A percentile compares a stretch with the other conserved stretches of the same genome.
These are phyloP conservation scores for Ogataea chonburiensis DNA, from an alignment of 805 yeast genomes.

Conservation along the genomic window DNA sequence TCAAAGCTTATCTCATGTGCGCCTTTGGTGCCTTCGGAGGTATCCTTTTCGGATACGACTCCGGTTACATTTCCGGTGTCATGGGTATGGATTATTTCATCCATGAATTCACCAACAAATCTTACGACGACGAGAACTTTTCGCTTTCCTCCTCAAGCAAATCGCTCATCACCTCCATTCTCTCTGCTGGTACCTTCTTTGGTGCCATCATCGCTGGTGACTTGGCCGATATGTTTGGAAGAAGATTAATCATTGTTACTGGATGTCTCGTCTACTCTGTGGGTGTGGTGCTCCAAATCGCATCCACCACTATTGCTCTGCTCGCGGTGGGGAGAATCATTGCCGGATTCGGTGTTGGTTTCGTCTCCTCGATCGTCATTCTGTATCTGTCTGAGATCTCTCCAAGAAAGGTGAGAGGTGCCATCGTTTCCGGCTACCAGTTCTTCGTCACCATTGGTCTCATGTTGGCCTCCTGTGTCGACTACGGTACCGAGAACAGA, in stretches of 20 bases:
- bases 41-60: conserved; percentile 64
- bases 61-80: conserved; percentile 66
- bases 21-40: conserved; percentile 69
- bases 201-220: conserved; percentile 68
- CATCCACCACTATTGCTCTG: conserved; percentile 45
- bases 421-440: conserved; percentile 74
- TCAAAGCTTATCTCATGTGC: conserved; percentile 40
- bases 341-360: conserved; percentile 79
- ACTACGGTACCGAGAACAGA: conserved; percentile 62
- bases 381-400: conserved; percentile 77
- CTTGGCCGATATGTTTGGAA: conserved; percentile 44
- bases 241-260: conserved; percentile 45
- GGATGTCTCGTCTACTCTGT: conserved; percentile 45
- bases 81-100: conserved; percentile 57
- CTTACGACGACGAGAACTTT: conserved; percentile 17
- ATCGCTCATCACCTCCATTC: conserved; percentile 63
- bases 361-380: conserved; percentile 73
- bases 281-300: conserved; percentile 50
- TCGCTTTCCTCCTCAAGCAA: conserved; percentile 33
- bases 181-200: conserved; percentile 67
- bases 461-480: conserved; percentile 65
- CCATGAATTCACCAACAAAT: conserved; percentile 28
- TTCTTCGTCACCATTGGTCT: conserved; percentile 65
- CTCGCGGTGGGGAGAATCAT: conserved; percentile 68
- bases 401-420: conserved; percentile 77